A percentile compares a stretch with the other conserved stretches of the same genome.
phyloP scores from a whole-genome alignment of 2,329 filamentous ascomycete genomes.

The Tolypocladium guangdongense region DNA sequence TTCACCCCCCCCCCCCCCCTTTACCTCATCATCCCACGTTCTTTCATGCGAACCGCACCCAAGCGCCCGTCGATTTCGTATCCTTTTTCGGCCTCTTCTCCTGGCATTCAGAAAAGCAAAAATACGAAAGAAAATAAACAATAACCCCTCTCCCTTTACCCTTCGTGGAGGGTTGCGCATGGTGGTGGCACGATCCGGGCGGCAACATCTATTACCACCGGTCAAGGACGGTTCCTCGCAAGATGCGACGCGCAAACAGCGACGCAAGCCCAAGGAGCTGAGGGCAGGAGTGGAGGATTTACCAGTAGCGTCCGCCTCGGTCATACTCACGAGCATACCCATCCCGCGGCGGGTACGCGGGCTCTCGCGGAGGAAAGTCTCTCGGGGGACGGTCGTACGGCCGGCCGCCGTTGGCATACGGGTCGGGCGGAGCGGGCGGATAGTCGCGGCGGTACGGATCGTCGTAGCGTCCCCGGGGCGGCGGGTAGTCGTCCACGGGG shows the following conservation, averaged over 20 bases:
- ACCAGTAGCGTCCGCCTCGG: slow-evolving; percentile 39
- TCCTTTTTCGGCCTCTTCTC: background rate
- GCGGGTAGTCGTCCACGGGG: slow-evolving; percentile 66
- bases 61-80: background rate
- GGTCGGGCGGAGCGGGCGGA: slow-evolving; percentile 52
- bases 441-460: slow-evolving; percentile 67
- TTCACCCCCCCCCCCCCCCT: background rate
- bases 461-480: slow-evolving; percentile 59
- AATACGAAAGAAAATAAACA: background rate
- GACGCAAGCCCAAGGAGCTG: slow-evolving; percentile 9
- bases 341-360: slow-evolving; percentile 25
- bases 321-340: slow-evolving; percentile 38
- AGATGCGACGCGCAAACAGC: slow-evolving; percentile 4
- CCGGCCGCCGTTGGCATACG: slow-evolving; percentile 45
- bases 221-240: slow-evolving; percentile 23
- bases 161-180: background rate
- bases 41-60: background rate
- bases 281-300: slow-evolving; percentile 15
- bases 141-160: background rate
- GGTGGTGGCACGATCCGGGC: background rate
- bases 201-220: slow-evolving; percentile 21
- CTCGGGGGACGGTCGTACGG: slow-evolving; percentile 46
- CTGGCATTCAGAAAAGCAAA: background rate
- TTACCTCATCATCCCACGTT: background rate
- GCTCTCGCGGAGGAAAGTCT: slow-evolving; percentile 36